Evolutionary conservation across 257 asterid species (phyloP), one percentile per base, ranked within the genome.

Genomic region (Scutellaria baicalensis): DNA sequence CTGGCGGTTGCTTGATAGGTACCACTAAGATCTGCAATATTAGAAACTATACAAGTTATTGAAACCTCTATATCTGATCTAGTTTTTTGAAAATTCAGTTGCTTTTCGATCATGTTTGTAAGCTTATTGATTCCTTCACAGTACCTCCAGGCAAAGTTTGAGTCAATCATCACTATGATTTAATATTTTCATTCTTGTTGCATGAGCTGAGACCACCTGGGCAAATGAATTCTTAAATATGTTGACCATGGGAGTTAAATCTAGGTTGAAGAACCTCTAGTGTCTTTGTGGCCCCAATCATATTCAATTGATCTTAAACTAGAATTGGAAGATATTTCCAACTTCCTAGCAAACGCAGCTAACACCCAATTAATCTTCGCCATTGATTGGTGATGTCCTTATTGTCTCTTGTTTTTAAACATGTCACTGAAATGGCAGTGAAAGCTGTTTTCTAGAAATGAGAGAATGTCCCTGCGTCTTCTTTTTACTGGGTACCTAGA

Each of bases 1-100:
- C 58, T 94, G 97, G 98, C 85, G 96, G 64, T 74, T 94, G 80
- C 98, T 94, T 64, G 98, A 91, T 72, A 91, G 99, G 99, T 93
- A 84, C 66, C 67, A 58, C 38, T 61, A 59, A 42, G 42, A 66
- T 64, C 40, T 64, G 50, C 76, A 39, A 6, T 38, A 65, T 61
- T 27, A 49, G 21, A 72, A 57, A 40, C 62, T 67, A 27, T 17
- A 16, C 5, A 16, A 13, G 27, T 66, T 47, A 39, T 48, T 59
- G 33, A 27, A 64, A 33, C 31, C 49, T 67, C 49, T 51, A 38
- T 52, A 11, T 40, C 62, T 57, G 57, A 38, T 39, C 16, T 31
- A 66, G 35, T 54, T 42, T n/a, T 68, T 57, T 57, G 35, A 52
- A 67, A 49, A 55, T 71, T 48, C 16, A 20, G 17, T 49, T 6